Conservation (phyloP, 768 basidiomycete genomes). For the Clathrus columnatus region DNA sequence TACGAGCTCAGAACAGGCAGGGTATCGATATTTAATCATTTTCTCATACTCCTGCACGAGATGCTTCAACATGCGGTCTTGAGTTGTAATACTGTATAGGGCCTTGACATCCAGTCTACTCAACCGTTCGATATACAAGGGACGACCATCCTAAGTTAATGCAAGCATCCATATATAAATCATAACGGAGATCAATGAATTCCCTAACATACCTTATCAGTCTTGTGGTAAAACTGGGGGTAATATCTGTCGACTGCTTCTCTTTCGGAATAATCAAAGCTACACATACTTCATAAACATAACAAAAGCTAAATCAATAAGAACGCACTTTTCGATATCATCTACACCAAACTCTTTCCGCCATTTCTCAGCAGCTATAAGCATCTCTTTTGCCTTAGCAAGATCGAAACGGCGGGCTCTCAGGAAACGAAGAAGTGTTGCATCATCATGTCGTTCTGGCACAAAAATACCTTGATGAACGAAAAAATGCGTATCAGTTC, state of each 20-base stretch:
- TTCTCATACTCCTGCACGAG: constrained; percentile 93
- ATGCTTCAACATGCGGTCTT: constrained; percentile 79
- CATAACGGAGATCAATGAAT: background rate
- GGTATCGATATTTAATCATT: constrained; percentile 70
- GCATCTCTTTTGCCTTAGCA: constrained; percentile 73
- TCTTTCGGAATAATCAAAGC: constrained; percentile 83
- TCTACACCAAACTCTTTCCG: constrained; percentile 78
- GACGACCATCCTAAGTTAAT: constrained; percentile 71
- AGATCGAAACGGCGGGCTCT: constrained; percentile 92
- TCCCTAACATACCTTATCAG: constrained; percentile 62
- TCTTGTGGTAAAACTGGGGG: constrained; percentile 94
- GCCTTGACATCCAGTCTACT: constrained; percentile 82
- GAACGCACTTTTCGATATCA: constrained; percentile 54
- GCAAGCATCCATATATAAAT: background rate
- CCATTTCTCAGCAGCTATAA: constrained; percentile 79
- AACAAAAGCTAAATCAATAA: constrained; percentile 5
- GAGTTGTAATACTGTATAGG: constrained; percentile 74
- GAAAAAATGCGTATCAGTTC: background rate
- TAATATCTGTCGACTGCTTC: constrained; percentile 83
- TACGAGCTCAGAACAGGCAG: constrained; percentile 58
- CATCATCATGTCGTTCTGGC: constrained; percentile 60
- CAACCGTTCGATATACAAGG: constrained; percentile 89
- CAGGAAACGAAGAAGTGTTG: constrained; percentile 71
- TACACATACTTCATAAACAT: constrained; percentile 19
- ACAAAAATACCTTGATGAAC: constrained; percentile 32